These are phyloP conservation scores for Gracilariopsis chorda DNA, from an alignment of 23 red algal species.

Conservation along the genomic window DNA sequence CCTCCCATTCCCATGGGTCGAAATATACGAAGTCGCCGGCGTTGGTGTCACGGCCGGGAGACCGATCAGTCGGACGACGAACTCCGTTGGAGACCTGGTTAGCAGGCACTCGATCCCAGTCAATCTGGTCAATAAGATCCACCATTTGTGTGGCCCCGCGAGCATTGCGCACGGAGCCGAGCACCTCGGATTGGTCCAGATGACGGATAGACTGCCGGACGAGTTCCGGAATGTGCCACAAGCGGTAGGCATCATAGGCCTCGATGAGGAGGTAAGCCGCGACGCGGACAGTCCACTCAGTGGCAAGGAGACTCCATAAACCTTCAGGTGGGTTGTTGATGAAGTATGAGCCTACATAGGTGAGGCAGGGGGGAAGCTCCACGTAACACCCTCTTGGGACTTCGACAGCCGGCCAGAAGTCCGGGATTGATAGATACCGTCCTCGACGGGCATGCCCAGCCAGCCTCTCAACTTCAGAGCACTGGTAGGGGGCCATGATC, in stretches of 20 bases:
- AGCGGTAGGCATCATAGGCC: not conserved
- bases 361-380: not conserved
- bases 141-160: not conserved
- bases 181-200: not conserved
- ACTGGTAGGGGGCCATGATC: not conserved
- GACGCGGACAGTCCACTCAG: not conserved
- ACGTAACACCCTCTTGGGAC: not conserved
- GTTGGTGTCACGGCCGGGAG: not conserved
- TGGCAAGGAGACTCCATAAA: constrained; percentile 1
- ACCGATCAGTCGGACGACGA: not conserved
- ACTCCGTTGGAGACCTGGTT: not conserved
- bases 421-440: not conserved
- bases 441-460: not conserved
- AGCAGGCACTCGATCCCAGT: not conserved
- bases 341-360: not conserved
- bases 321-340: not conserved
- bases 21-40: not conserved
- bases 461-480: not conserved
- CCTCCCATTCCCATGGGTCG: not conserved
- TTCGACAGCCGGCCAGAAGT: not conserved
- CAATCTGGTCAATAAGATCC: not conserved
- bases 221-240: not conserved
- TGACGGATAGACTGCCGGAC: not conserved
- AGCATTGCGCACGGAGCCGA: not conserved
- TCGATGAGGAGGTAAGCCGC: not conserved